Conservation (phyloP, 129 eudicot genomes). For the Rutidosis leptorrhynchoides region DNA sequence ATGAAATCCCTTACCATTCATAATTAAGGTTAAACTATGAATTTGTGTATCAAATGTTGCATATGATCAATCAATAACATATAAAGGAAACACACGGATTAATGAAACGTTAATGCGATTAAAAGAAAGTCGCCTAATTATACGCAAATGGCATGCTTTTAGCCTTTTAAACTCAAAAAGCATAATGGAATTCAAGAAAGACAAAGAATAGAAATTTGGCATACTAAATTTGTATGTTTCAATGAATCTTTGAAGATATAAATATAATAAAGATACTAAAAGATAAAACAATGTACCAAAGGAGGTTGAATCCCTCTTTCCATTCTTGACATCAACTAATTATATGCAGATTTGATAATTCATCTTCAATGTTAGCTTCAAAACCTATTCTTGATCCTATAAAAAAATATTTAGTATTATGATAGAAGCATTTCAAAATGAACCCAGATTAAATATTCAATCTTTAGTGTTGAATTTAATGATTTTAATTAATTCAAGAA, state of each 20-base stretch:
- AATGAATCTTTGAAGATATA: background rate
- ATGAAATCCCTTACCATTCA: background rate
- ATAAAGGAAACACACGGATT: background rate
- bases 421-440: constrained; percentile 9
- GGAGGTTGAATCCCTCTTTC: constrained; percentile 85
- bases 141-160: constrained; percentile 7
- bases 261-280: no score
- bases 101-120: background rate
- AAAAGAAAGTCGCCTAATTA: constrained; percentile 23
- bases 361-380: constrained; percentile 29
- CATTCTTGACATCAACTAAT: constrained; percentile 35
- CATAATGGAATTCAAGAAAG: constrained; percentile 13
- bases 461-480: background rate
- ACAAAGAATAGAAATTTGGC: constrained; percentile 16
- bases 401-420: constrained; percentile 3
- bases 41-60: background rate
- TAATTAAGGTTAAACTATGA: background rate
- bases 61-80: constrained; percentile 2
- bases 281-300: constrained; percentile 63
- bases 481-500: constrained; percentile 17
- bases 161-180: constrained; percentile 7
- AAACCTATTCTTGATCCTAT: constrained; percentile 35
- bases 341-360: constrained; percentile 25
- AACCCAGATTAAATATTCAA: constrained; percentile 17
- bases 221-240: constrained; percentile 2